Evolutionary conservation across 2,329 filamentous ascomycete species (phyloP), one percentile per base, ranked within the genome.

Genomic region (Pseudogymnoascus sp.): DNA sequence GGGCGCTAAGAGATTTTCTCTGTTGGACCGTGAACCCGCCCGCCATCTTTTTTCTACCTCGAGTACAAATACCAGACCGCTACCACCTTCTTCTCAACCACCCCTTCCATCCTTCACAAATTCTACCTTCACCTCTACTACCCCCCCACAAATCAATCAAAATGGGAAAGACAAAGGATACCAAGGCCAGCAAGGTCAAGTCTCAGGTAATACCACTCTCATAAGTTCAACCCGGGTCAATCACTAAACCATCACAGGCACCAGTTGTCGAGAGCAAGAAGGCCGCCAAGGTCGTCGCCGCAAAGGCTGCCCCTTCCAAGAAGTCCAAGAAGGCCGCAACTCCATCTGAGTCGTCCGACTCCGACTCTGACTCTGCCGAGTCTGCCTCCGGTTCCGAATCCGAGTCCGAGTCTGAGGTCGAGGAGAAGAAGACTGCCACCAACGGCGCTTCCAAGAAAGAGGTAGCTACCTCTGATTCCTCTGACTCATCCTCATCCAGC

Each of bases 151-250:
- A 58, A 25, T 52, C 48, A 40, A 64, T 76, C 74, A 80, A 68
- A 75, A 88, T 88, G 86, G 84, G 80, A 74, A 88, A 88, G 77
- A 77, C 80, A 61, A 88, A 88, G 79, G 81, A 86, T 72, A 78
- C 79, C 74, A 84, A 84, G 76, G 82, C 75, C 69, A 71, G 75
- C 67, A 84, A 83, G 77, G 72, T 70, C 65, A 74, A 75, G 68
- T 70, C 79, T 70, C 78, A 80, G 67, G 74, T 77, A 70, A 79
- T 81, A 71, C 73, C 77, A 65, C 72, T 79, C 69, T 75, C 77
- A 70, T 72, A 77, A 68, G 84, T 86, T 75, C 90, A 89, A 80
- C 81, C 80, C 69, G 85, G 80, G 68, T 82, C 83, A 67, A 80
- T 89, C 70, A 83, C 82, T 77, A 92, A 91, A 80, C 73, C 85